Evolutionary conservation across 2,329 filamentous ascomycete genomes (phyloP).

Genomic region (Drechslerella dactyloides): DNA sequence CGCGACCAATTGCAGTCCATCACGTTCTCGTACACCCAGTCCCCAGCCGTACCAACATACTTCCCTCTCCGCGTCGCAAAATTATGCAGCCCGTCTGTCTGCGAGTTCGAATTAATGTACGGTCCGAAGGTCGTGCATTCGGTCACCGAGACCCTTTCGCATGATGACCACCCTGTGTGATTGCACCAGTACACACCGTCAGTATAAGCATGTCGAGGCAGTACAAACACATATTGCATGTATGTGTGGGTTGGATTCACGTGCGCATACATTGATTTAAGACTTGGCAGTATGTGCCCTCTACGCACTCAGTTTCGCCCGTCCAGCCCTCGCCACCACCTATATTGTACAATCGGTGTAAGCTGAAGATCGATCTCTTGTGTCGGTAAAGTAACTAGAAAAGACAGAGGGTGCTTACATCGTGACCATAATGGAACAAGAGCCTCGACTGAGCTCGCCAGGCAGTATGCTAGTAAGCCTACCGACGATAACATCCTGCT

Average conservation of each 20-base stretch:
- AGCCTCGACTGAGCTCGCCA: conserved; percentile 17
- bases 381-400: too few species aligned
- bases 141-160: conserved; percentile 25
- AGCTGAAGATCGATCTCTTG: background rate
- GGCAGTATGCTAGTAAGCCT: conserved; percentile 21
- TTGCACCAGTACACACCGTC: background rate
- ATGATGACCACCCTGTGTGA: conserved; percentile 39
- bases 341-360: conserved; percentile 1
- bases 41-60: conserved; percentile 49
- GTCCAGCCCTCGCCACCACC: conserved; percentile 47
- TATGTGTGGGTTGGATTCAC: too few species aligned
- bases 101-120: conserved; percentile 38
- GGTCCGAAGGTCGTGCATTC: conserved; percentile 40
- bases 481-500: conserved; percentile 24
- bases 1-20: conserved; percentile 54
- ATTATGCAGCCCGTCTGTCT: conserved; percentile 39
- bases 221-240: conserved; percentile 10
- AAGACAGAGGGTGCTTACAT: conserved; percentile 20
- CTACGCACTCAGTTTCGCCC: conserved; percentile 31
- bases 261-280: conserved; percentile 47
- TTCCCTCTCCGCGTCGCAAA: conserved; percentile 40
- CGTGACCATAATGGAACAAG: conserved; percentile 30
- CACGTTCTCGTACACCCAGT: conserved; percentile 57
- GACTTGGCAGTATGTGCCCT: conserved; percentile 42
- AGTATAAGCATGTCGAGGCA: background rate